These are phyloP conservation scores for Astrephomene gubernaculifera DNA, from an alignment of 139 green algal species.

Conservation along the genomic window DNA sequence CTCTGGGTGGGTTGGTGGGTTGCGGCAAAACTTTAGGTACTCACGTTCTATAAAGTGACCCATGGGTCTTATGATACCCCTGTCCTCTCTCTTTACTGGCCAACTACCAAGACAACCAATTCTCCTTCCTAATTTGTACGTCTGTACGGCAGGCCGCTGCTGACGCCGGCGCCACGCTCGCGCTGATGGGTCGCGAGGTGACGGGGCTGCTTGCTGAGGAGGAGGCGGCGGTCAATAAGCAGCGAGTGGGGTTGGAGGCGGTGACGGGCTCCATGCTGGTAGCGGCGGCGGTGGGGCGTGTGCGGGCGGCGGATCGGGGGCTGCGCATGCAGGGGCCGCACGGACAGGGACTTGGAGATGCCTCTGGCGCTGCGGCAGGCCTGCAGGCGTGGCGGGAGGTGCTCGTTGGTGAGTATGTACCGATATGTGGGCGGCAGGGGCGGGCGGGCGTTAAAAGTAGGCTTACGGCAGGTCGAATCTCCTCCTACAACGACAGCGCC, in stretches of 20 bases:
- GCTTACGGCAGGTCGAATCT: background rate
- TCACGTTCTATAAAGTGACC: background rate
- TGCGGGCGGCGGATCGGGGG: background rate
- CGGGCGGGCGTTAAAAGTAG: background rate
- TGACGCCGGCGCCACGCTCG: background rate
- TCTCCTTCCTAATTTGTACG: background rate
- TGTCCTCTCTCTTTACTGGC: background rate
- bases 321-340: background rate
- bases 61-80: background rate
- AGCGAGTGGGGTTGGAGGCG: conserved; percentile 33
- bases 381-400: background rate
- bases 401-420: background rate
- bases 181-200: conserved; percentile 50
- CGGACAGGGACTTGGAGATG: background rate
- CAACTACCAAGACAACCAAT: background rate
- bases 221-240: conserved; percentile 1
- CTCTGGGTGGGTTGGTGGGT: background rate
- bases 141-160: conserved; percentile 13
- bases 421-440: background rate
- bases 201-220: background rate
- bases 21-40: background rate
- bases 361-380: background rate
- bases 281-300: background rate
- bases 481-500: background rate
- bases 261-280: conserved; percentile 22